These are phyloP conservation scores for Nicotiana tabacum DNA, from an alignment of 257 asterid genomes.

Conservation along the genomic window DNA sequence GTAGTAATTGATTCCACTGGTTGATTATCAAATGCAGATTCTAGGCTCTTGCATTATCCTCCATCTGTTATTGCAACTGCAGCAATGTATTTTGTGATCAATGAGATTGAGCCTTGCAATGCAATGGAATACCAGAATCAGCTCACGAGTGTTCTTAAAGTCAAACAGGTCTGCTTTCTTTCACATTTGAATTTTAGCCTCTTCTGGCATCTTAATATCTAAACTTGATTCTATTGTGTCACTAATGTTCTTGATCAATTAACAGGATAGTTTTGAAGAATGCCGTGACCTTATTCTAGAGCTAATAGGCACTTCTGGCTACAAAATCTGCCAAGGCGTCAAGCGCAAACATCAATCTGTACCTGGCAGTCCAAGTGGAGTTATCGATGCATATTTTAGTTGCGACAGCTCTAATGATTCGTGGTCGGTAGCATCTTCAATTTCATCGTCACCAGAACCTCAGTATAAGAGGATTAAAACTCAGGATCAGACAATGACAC, in stretches of 20 bases:
- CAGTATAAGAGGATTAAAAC: constrained; percentile 35
- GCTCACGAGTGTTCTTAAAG: constrained; percentile 27
- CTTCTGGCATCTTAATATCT: background rate
- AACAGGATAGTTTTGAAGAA: constrained; percentile 32
- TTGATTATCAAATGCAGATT: constrained; percentile 40
- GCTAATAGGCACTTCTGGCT: constrained; percentile 15
- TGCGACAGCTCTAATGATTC: constrained; percentile 46
- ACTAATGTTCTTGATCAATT: background rate
- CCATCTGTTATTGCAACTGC: constrained; percentile 52
- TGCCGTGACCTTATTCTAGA: constrained; percentile 30
- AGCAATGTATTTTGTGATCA: constrained; percentile 23
- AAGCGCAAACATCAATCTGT: constrained; percentile 32
- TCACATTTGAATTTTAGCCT: background rate
- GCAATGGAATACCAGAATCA: constrained; percentile 26
- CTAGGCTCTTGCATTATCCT: constrained; percentile 45
- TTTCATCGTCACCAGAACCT: constrained; percentile 28
- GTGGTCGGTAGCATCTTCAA: constrained; percentile 26
- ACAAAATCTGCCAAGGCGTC: constrained; percentile 12
- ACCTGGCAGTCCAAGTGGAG: constrained; percentile 43
- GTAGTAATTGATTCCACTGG: background rate
- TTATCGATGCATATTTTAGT: constrained; percentile 40
- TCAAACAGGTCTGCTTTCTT: constrained; percentile 27
- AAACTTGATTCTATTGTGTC: background rate
- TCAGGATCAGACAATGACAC: constrained; percentile 42
- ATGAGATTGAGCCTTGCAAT: constrained; percentile 29